Percentiles rank a stretch among this genome's conserved stretches.
Evolutionary conservation across 805 yeast genomes (phyloP).

Genomic region (Saccharomyces jurei): DNA sequence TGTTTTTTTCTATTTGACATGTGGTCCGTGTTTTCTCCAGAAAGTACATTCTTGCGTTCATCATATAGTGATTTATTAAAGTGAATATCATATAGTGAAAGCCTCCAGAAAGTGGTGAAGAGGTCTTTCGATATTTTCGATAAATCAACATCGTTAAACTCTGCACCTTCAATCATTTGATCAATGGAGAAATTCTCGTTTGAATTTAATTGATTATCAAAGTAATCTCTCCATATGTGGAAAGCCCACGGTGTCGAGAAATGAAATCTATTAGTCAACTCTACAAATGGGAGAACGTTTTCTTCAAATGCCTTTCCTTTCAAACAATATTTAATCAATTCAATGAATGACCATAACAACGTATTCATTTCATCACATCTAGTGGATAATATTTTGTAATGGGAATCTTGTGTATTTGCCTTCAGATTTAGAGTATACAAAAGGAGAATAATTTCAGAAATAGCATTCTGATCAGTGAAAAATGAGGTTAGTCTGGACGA

Average conservation of each 20-base stretch:
- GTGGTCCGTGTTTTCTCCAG: conserved; percentile 8
- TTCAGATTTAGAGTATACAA: conserved; percentile 42
- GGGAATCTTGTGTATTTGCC: conserved; percentile 36
- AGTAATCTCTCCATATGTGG: conserved; percentile 60
- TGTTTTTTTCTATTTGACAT: conserved; percentile 15
- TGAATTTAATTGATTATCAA: conserved; percentile 24
- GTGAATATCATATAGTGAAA: conserved; percentile 63
- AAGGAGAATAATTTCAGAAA: conserved; percentile 60
- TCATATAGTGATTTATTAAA: conserved; percentile 45
- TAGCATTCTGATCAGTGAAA: conserved; percentile 36
- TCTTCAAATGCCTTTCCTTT: conserved; percentile 25
- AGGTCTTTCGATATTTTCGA: conserved; percentile 34
- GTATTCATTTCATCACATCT: conserved; percentile 64
- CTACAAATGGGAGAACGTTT: conserved; percentile 35
- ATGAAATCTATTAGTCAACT: conserved; percentile 36
- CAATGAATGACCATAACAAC: conserved; percentile 57
- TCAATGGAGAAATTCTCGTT: conserved; percentile 8
- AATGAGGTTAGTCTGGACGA: conserved; percentile 43
- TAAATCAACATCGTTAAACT: conserved; percentile 20
- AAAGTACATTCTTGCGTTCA: conserved; percentile 28
- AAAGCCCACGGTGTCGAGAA: conserved; percentile 60
- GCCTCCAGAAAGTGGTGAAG: conserved; percentile 63
- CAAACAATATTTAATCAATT: conserved; percentile 48
- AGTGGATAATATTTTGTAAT: conserved; percentile 63
- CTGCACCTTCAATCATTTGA: conserved; percentile 8